phyloP scores from a whole-genome alignment of 805 yeast species.

The Nakazawaea anatomiae region DNA sequence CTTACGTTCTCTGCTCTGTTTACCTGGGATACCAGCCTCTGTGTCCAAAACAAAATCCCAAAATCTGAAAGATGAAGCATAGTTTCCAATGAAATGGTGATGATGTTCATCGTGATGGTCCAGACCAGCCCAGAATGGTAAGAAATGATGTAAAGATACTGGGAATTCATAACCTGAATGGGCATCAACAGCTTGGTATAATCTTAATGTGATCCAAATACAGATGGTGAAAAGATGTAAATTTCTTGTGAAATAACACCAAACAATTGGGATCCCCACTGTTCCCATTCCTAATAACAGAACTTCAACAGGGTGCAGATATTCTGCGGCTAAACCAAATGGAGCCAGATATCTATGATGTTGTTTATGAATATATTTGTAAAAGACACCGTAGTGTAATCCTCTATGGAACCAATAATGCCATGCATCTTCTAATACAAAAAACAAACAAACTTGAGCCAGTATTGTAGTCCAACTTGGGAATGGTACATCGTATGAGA shows the following conservation, averaged over 20 bases:
- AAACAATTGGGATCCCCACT: constrained; percentile 87
- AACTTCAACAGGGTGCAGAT: constrained; percentile 95
- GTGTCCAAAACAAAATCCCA: constrained; percentile 88
- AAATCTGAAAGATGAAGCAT: constrained; percentile 93
- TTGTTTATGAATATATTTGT: constrained; percentile 92
- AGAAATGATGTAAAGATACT: constrained; percentile 84
- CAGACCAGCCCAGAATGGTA: constrained; percentile 98
- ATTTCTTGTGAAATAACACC: constrained; percentile 68
- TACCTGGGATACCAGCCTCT: constrained; percentile 84
- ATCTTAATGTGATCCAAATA: constrained; percentile 80
- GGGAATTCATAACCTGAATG: constrained; percentile 99
- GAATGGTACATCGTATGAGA: constrained; percentile 77
- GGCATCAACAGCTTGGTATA: constrained; percentile 95
- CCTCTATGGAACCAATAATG: constrained; percentile 94
- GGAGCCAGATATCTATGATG: constrained; percentile 99
- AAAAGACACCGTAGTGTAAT: constrained; percentile 83
- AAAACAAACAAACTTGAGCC: constrained; percentile 69
- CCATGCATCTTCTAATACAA: constrained; percentile 90
- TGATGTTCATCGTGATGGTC: constrained; percentile 98
- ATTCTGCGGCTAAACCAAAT: constrained; percentile 94
- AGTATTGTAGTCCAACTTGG: constrained; percentile 57
- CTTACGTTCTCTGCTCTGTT: constrained; percentile 62
- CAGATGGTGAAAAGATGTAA: constrained; percentile 88
- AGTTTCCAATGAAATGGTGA: constrained; percentile 91
- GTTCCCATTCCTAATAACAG: constrained; percentile 90